A percentile compares a stretch with the other conserved stretches of the same genome.
Conservation (phyloP, 75 land plant genomes). For the Pinus taeda region DNA sequence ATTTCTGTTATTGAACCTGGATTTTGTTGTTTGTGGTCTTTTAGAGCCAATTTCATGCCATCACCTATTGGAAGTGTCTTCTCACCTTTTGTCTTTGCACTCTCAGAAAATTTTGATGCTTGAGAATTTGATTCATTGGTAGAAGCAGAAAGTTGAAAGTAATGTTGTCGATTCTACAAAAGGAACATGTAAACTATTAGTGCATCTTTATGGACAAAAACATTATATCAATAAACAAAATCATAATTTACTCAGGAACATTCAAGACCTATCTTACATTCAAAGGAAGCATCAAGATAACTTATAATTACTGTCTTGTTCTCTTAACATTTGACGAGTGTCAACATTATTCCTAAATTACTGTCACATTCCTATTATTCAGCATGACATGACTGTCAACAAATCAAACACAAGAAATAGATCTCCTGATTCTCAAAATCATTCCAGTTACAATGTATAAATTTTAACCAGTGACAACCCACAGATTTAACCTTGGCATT, state of each 20-base stretch:
- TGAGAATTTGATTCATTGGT: conserved; percentile 22
- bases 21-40: conserved; percentile 11
- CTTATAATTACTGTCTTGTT: neutral
- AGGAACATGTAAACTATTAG: neutral
- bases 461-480: neutral
- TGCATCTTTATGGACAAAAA: neutral
- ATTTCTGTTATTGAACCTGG: conserved; percentile 19
- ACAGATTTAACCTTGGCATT: neutral
- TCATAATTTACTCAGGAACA: neutral
- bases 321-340: neutral
- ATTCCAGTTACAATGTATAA: neutral
- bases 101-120: conserved; percentile 2
- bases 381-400: neutral
- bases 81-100: conserved; percentile 8
- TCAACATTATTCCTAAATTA: neutral
- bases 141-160: conserved; percentile 31
- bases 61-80: conserved; percentile 1
- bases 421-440: neutral
- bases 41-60: conserved; percentile 6
- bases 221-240: neutral
- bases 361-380: neutral
- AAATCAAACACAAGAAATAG: neutral
- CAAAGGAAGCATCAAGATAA: neutral
- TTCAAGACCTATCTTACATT: neutral
- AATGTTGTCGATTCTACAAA: conserved; percentile 63